These are phyloP conservation scores for Ganoderma meredithae DNA, from an alignment of 1,284 basidiomycete genomes.

Conservation along the genomic window DNA sequence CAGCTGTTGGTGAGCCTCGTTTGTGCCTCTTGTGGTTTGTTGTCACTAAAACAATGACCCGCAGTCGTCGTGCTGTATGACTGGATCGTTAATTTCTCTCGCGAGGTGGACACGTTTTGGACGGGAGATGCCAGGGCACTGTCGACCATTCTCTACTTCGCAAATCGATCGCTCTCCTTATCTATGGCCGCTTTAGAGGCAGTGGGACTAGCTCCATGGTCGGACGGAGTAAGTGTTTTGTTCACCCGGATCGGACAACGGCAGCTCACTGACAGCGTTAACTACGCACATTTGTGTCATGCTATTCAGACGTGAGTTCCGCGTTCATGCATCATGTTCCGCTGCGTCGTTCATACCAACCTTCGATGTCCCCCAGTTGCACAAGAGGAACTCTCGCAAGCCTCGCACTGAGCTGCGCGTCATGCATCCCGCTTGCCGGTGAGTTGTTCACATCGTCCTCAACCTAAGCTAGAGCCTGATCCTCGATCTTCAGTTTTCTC, in stretches of 20 bases:
- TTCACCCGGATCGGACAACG: neutral
- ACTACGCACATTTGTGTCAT: neutral
- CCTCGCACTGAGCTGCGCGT: neutral
- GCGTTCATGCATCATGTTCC: neutral
- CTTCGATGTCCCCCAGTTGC: neutral
- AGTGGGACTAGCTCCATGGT: neutral
- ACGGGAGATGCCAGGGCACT: neutral
- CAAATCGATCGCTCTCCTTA: neutral
- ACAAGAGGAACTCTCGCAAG: neutral
- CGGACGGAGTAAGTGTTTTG: neutral
- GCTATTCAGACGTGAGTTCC: neutral
- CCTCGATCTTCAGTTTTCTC: neutral
- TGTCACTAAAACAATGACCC: neutral
- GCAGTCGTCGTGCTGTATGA: neutral
- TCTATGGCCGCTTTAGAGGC: neutral
- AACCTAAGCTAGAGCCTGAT: neutral
- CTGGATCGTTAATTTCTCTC: neutral
- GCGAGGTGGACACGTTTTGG: neutral
- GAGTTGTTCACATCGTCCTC: neutral
- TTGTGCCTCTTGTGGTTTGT: too few relatives aligned
- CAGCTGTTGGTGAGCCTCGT: neutral
- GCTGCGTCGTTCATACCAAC: neutral
- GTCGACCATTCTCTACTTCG: neutral
- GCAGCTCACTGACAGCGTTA: neutral
- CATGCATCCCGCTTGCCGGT: neutral